Base-by-base conservation (phyloP, 2,329 filamentous ascomycete species). In the Ophiostoma novo-ulmi region DNA sequence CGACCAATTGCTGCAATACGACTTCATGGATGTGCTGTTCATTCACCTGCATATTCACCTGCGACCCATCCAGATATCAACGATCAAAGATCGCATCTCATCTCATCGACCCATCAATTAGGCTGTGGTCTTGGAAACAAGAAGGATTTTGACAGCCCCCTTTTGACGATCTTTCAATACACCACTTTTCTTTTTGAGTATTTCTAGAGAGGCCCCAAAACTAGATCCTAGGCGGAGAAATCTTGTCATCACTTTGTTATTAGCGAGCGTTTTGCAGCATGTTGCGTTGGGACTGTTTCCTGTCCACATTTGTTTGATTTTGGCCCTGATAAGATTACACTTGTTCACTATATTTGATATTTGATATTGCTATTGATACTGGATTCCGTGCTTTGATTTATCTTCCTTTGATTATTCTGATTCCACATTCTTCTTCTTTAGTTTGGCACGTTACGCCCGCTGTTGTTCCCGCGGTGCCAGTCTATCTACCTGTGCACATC, bases 361-460 rank as follows among this genome's bases (percentile, higher is more conserved):
- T 20, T 48, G 44, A 48, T 48, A 20, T 48, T 48, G 44, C 20
- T 48, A 31, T n/a, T 7, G 4, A 48, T n/a, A 3, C 1, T 31
- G 31, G 31, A 31, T 31, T 31, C 31, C 31, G 31, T 31, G 31
- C 31, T 1, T 31, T 31, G 31, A 31, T 31, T 31, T 31, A 31
- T 48, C 44, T 48, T 17, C 44, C 44, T 48, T 8, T 17, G 41
- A 20, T 20, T 20, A n/a, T 20, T 48, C 17, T 10, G n/a, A 48
- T 20, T 20, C n/a, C 52, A 26, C 52, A 58, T 58, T 58, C 52
- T 58, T 58, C 52, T 58, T 48, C 52, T 58, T 58, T 26, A n/a
- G 6, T 26, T 3, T 13, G 52, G 7, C 22, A 58, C 22, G n/a
- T 58, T 58, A 58, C n/a, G 22, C 52, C 52, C 52, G n/a, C 22